Evolutionary conservation across 495 filamentous ascomycete genomes (phyloP).

Genomic region (Lepidopterella palustris): DNA sequence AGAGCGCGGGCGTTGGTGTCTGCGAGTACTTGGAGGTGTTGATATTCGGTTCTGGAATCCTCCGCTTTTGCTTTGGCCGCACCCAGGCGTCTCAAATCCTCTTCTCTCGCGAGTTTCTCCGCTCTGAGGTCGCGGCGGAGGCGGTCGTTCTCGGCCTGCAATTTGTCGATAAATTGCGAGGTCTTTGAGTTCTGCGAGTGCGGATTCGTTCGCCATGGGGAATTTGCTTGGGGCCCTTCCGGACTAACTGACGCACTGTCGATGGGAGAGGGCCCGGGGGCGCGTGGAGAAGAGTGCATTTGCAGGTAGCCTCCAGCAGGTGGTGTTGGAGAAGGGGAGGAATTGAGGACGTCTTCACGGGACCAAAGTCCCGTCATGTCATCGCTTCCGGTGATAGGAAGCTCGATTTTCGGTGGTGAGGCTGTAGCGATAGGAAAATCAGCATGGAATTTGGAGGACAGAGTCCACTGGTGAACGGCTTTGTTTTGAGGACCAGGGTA

Average conservation of each 20-base stretch:
- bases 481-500: too few species aligned
- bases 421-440: background rate
- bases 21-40: slow-evolving; percentile 22
- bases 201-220: slow-evolving; percentile 16
- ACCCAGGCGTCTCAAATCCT: slow-evolving; percentile 12
- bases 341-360: background rate
- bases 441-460: background rate
- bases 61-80: slow-evolving; percentile 17
- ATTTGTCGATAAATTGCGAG: slow-evolving; percentile 26
- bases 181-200: slow-evolving; percentile 23
- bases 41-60: slow-evolving; percentile 16
- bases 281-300: slow-evolving; percentile 15
- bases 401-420: background rate
- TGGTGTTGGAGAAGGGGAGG: background rate
- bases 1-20: slow-evolving; percentile 23
- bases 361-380: background rate
- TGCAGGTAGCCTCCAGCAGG: background rate
- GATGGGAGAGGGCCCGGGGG: slow-evolving; percentile 18
- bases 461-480: background rate
- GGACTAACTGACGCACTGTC: slow-evolving; percentile 2
- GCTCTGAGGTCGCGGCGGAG: slow-evolving; percentile 18
- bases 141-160: slow-evolving; percentile 24
- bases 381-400: background rate
- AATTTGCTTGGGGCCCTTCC: background rate
- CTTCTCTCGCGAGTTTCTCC: slow-evolving; percentile 20